Evolutionary conservation across 768 basidiomycete species (phyloP), one percentile per base, ranked within the genome.

Genomic region (Leccinum boreale): DNA sequence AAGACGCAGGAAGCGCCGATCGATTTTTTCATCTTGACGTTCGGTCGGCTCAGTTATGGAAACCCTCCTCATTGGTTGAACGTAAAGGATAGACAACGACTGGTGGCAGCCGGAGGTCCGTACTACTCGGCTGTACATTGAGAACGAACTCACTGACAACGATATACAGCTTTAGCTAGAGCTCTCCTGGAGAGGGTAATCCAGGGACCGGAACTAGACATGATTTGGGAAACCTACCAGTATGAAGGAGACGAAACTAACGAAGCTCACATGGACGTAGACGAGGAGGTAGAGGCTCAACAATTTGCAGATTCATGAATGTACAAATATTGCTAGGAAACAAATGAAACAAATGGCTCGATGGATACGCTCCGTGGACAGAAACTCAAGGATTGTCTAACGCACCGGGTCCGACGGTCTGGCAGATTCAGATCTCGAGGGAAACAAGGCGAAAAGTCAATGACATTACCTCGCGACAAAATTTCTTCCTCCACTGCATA

Each of bases 31-130:
- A 82, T 85, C 28, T 84, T 91, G n/a, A 82, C 85, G 1, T 81
- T 94, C 55, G 88, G 91, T 39, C 79, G 90, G 59, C 73, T 94
- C 49, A 84, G 86, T 56, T 92, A 83, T 58, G 84, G 86, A 6
- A 85, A 84, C 48, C 75, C 81, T 11, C 86, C 87, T 15, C 77
- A 81, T 46, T 89, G 86, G 84, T 68, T 87, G 31, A 72, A 77
- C 23, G 55, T 58, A 15, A 67, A 74, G 49, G 67, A 72, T 15
- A 76, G 73, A 55, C 65, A 68, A 21, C 78, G 79, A 47, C 64
- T 85, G 44, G 77, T 77, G 60, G 66, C 71, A 26, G 71, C 83
- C 33, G 73, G 76, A 62, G 85, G 87, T 85, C 67, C 50, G 78
- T 66, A 19, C 17, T 66, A 19, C 17, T 53, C n/a, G 17, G 15